Evolutionary conservation across 148 eudicot species (phyloP).

Genomic region (Euryodendron excelsum): DNA sequence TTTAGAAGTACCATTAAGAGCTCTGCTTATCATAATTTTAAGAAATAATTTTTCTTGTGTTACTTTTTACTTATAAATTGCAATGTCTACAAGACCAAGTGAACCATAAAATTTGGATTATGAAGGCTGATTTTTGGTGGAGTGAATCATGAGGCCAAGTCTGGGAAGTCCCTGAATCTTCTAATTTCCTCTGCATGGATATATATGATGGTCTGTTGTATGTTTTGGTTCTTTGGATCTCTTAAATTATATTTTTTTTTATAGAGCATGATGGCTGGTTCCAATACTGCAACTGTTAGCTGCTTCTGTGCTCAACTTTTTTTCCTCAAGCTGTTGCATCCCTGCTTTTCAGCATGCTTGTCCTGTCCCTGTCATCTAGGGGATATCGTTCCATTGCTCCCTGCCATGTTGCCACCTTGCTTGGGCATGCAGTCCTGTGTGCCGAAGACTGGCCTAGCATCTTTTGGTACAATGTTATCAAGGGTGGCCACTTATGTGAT

Average conservation of each 20-base stretch:
- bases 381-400: neutral
- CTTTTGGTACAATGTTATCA: neutral
- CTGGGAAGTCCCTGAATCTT: neutral
- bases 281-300: too few species aligned
- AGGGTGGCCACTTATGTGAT: neutral
- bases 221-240: too few species aligned
- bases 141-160: neutral
- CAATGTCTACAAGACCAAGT: too few species aligned
- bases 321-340: too few species aligned
- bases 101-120: neutral
- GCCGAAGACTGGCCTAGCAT: neutral
- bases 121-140: neutral
- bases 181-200: neutral
- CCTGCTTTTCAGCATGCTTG: neutral
- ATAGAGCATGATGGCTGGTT: too few species aligned
- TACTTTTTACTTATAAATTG: too few species aligned
- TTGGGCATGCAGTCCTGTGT: too few species aligned
- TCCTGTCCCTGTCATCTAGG: neutral
- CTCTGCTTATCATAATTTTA: too few species aligned
- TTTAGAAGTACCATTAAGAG: too few species aligned
- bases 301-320: too few species aligned
- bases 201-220: neutral
- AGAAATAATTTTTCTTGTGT: too few species aligned
- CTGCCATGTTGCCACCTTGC: neutral
- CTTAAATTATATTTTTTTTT: too few species aligned